Evolutionary conservation across 495 filamentous ascomycete species (phyloP).

Genomic region (Aspergillus saccharolyticus): DNA sequence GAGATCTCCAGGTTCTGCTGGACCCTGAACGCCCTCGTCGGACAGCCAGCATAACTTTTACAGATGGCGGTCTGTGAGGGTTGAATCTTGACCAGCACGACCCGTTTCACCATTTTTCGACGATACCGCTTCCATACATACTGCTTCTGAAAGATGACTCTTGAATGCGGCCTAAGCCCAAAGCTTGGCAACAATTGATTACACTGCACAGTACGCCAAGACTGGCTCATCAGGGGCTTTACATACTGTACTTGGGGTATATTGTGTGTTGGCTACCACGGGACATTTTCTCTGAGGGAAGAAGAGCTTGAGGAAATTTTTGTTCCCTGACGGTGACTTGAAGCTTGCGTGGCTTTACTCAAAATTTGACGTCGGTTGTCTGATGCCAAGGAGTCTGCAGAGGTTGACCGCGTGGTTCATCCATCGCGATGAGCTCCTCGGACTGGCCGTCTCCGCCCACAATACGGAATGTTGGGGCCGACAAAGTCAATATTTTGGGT

Average conservation of each 20-base stretch:
- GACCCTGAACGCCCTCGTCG: not conserved
- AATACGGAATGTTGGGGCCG: not conserved
- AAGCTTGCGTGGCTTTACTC: not conserved
- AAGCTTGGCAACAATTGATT: slow-evolving; percentile 4
- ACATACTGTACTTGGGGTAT: too few relatives aligned
- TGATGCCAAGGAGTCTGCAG: not conserved
- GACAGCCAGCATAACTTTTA: not conserved
- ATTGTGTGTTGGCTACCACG: not conserved
- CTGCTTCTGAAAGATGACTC: not conserved
- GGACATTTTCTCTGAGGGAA: too few relatives aligned
- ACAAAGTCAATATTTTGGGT: not conserved
- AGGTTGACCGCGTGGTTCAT: not conserved
- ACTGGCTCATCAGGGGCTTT: not conserved
- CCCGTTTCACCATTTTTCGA: not conserved
- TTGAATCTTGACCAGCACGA: not conserved
- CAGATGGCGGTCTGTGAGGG: not conserved
- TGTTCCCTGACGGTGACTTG: not conserved
- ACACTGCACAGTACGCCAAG: not conserved
- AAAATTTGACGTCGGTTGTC: not conserved
- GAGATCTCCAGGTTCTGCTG: not conserved
- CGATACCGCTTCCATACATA: not conserved
- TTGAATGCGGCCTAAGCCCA: not conserved
- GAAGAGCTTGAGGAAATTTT: too few relatives aligned
- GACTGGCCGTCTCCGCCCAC: not conserved
- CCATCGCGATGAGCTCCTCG: not conserved